Evolutionary conservation across 345 rosid genomes (phyloP), one percentile per base, ranked within the genome.

Genomic region (Triadica sebifera): DNA sequence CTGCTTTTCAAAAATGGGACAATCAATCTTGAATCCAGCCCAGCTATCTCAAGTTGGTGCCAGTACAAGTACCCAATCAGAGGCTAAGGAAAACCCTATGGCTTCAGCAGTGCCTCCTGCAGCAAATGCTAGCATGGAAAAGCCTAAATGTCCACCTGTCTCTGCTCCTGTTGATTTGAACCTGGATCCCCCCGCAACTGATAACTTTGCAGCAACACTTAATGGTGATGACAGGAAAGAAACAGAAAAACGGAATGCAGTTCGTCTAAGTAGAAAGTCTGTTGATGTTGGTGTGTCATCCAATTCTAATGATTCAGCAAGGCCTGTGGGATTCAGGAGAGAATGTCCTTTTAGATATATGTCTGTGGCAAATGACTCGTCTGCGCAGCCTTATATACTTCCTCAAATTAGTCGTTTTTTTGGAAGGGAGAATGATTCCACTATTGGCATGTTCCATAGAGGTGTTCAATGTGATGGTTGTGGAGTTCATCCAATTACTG

Each of bases 401-500:
- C 68, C 65, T 37, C 72, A 59, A 57, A 13, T 19, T 45, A 64
- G 67, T 34, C 81, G 75, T 12, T n/a, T 61, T 12, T n/a, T 64
- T 53, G 84, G 81, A 73, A 84, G 81, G 75, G 76, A 75, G 34
- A 60, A 67, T 47, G 85, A 86, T 79, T 74, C 62, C 72, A 45
- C 69, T 73, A 69, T 62, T 47, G 90, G 88, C 56, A 77, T 85
- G 69, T 90, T 93, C 77, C 99, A 96, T 79, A 90, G 61, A 75
- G 98, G 97, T 41, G 85, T 96, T 72, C 89, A 82, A 4, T 96
- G 99, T 77, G 99, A 91, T 76, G 92, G 89, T 17, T 96, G 99
- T 82, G 98, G 98, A 67, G 91, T 79, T 84, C 83, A 82, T 84
- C 98, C 99, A 19, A 96, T 96, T 41, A 86, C 88, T 43, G 99